Base-by-base conservation (phyloP, 768 basidiomycete species). In the Trametes cinnabarina region DNA sequence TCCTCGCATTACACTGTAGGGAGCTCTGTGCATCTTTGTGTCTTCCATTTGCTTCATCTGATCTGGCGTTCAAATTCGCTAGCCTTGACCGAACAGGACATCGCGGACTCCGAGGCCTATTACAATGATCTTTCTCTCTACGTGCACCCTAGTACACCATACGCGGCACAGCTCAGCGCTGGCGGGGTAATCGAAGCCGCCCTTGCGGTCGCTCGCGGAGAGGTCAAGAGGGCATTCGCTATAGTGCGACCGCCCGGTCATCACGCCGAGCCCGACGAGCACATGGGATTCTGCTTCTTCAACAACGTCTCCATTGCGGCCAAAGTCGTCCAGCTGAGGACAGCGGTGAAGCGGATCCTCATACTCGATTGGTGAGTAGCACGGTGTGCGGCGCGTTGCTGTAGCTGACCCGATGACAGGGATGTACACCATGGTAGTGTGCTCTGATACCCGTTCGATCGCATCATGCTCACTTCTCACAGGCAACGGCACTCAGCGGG, bases 251-350 rank as follows among this genome's bases (percentile, higher is more conserved):
- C 97, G 12, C 97, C 97, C 0, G 97, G 97, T 0, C 97, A 99
- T 70, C 97, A 99, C 68, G 95, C 97, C 6, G 97, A 99, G 69
- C 97, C 97, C 4, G 92, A 97, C 63, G 90, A 95, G 69, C 91
- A 93, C 62, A 98, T 98, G 95, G 97, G 97, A 1, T 99, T 99
- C 72, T 98, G 97, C 73, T 97, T 99, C 77, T 97, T 94, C 77
- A 99, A 99, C 72, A 99, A 99, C 68, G 94, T 96, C 32, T 89
- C 97, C 0, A 90, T 99, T 15, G 95, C 95, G 1, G 83, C 92
- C 19, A 84, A 85, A 66, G 90, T 94, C 23, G 85, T 90, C 19
- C 87, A 92, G 69, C 75, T 88, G 61, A 65, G 78, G 53, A 88
- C 90, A 2, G 68, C 79, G 6, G 74, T 92, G 58, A 90, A 87